Percentiles rank a stretch among this genome's conserved stretches.
phyloP scores from a whole-genome alignment of 345 rosid species.

The Sonneratia alba region DNA sequence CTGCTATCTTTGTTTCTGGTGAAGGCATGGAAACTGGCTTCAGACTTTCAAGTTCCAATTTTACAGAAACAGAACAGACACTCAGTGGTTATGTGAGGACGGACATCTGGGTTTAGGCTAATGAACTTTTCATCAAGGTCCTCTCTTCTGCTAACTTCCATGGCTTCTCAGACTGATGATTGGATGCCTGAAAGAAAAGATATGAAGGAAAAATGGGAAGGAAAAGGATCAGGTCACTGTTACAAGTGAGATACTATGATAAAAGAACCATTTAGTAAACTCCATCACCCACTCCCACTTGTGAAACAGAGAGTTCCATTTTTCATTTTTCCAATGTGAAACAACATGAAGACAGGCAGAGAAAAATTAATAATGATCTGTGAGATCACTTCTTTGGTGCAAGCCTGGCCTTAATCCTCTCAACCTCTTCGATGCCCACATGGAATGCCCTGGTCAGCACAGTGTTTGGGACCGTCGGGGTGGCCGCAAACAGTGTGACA shows the following conservation, averaged over 20 bases:
- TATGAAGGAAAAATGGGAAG: too few species aligned
- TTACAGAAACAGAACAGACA: neutral
- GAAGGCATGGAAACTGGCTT: neutral
- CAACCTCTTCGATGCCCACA: conserved; percentile 23
- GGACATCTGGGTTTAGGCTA: too few species aligned
- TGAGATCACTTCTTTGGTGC: conserved; percentile 28
- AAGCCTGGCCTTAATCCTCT: conserved; percentile 35
- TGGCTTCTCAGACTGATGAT: too few species aligned
- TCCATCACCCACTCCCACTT: neutral
- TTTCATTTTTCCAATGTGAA: neutral
- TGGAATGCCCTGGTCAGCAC: conserved; percentile 49
- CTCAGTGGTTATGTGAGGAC: too few species aligned
- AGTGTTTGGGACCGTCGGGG: conserved; percentile 37
- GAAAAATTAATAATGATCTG: neutral
- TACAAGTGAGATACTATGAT: neutral
- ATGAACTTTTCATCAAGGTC: too few species aligned
- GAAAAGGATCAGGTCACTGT: too few species aligned
- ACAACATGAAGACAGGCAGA: neutral
- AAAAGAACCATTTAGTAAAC: neutral
- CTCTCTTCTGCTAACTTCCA: too few species aligned
- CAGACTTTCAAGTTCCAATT: neutral
- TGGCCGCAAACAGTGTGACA: conserved; percentile 31
- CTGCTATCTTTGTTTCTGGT: neutral
- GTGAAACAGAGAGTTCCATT: neutral
- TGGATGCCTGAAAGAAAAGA: too few species aligned